These are phyloP conservation scores for Salicornia ramosissima DNA, from an alignment of 148 eudicot species.

Conservation along the genomic window DNA sequence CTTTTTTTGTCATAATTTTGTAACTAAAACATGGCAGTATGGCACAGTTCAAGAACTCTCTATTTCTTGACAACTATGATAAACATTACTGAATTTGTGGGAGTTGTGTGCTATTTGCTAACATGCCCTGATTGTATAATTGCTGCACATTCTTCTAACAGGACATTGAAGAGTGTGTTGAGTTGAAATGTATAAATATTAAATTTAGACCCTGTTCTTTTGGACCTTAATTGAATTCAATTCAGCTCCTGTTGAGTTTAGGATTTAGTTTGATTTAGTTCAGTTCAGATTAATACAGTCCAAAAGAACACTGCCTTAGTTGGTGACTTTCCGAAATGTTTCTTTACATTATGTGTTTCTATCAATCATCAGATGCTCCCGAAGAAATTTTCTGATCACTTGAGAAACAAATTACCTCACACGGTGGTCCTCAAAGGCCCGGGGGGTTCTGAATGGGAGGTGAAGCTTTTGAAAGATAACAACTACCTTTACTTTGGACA, in stretches of 20 bases:
- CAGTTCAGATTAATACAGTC: too few species aligned
- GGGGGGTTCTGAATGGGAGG: constrained; percentile 19
- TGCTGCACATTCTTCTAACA: background rate
- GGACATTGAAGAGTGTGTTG: background rate
- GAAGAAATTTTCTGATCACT: constrained; percentile 23
- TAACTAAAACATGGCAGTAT: too few species aligned
- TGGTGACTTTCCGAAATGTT: too few species aligned
- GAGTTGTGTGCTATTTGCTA: background rate
- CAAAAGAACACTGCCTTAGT: too few species aligned
- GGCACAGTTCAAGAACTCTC: too few species aligned
- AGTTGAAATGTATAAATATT: too few species aligned
- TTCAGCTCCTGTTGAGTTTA: too few species aligned
- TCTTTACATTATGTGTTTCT: background rate
- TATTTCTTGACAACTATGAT: too few species aligned
- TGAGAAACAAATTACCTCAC: constrained; percentile 13
- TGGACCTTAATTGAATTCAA: too few species aligned
- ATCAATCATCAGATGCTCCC: constrained; percentile 20
- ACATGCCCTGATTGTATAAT: background rate
- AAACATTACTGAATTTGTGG: background rate
- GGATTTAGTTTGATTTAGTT: too few species aligned
- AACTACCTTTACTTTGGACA: constrained; percentile 14
- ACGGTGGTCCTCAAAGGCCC: constrained; percentile 21
- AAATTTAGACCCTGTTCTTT: too few species aligned
- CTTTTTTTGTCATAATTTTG: too few species aligned
- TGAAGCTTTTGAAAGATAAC: constrained; percentile 9